Evolutionary conservation across 768 basidiomycete species (phyloP).

Genomic region (Tulasnella sp.): DNA sequence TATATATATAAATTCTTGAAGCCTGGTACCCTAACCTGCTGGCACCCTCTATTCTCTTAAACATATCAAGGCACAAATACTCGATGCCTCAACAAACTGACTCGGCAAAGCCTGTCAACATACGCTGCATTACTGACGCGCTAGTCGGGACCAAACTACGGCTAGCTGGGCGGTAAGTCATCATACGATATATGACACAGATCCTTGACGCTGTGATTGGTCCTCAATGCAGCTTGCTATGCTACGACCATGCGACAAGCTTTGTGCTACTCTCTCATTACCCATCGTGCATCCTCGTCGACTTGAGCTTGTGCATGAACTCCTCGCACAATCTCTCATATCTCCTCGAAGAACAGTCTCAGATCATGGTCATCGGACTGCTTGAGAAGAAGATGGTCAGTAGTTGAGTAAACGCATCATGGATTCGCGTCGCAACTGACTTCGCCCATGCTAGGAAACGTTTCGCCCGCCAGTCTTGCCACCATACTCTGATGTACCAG

Average conservation of each 20-base stretch:
- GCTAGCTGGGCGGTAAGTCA: conserved; percentile 2
- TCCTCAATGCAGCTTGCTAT: neutral
- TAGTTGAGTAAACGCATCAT: neutral
- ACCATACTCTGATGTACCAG: conserved; percentile 1
- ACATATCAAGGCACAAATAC: too few species aligned
- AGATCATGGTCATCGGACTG: conserved; percentile 10
- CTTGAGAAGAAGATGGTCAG: conserved; percentile 1
- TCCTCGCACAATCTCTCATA: neutral
- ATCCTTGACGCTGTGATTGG: too few species aligned
- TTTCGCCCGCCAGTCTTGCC: neutral
- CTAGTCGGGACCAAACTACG: conserved; percentile 9
- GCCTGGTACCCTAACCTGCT: too few species aligned
- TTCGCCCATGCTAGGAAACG: neutral
- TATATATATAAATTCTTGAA: too few species aligned
- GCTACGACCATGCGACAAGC: conserved; percentile 6
- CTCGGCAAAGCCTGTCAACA: conserved; percentile 1
- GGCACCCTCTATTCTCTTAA: too few species aligned
- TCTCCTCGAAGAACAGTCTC: conserved; percentile 5
- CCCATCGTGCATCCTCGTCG: neutral
- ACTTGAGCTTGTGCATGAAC: conserved; percentile 1
- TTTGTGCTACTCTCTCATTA: neutral
- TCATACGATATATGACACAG: neutral
- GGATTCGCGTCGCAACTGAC: neutral
- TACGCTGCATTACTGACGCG: neutral
- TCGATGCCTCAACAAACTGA: conserved; percentile 13